Conservation (phyloP, 805 yeast species). For the Saturnispora dispora region DNA sequence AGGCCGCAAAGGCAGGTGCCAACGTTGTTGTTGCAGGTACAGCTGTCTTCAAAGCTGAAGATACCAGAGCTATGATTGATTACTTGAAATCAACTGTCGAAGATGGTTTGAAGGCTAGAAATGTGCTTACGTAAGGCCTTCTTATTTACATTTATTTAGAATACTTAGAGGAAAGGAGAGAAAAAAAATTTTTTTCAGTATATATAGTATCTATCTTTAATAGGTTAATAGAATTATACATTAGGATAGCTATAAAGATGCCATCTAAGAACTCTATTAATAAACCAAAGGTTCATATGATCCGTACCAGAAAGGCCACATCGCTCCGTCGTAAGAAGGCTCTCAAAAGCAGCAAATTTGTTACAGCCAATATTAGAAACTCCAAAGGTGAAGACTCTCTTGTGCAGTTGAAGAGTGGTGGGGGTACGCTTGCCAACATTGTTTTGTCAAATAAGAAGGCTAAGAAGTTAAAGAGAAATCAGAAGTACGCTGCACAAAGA, state of each 20-base stretch:
- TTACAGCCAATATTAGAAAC: slow-evolving; percentile 6
- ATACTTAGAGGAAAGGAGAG: background rate
- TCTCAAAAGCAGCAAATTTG: slow-evolving; percentile 1
- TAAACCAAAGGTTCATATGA: slow-evolving; percentile 59
- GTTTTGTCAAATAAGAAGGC: slow-evolving; percentile 71
- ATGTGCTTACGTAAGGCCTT: slow-evolving; percentile 1
- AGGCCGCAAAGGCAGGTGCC: slow-evolving; percentile 96
- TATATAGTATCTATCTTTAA: background rate
- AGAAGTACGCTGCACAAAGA: slow-evolving; percentile 56
- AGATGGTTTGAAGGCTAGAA: slow-evolving; percentile 29
- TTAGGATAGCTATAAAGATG: slow-evolving; percentile 32
- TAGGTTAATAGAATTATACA: background rate
- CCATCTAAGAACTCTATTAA: slow-evolving; percentile 78
- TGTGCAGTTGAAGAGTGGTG: slow-evolving; percentile 35
- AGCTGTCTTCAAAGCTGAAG: slow-evolving; percentile 76
- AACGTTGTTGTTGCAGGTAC: slow-evolving; percentile 98
- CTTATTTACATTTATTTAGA: background rate
- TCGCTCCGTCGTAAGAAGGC: slow-evolving; percentile 38
- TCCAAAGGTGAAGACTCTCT: slow-evolving; percentile 25
- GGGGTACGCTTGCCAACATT: slow-evolving; percentile 37
- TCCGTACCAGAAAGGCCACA: slow-evolving; percentile 41
- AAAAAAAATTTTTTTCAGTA: background rate
- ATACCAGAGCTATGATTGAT: slow-evolving; percentile 67
- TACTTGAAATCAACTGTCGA: slow-evolving; percentile 58
- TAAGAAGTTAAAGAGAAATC: slow-evolving; percentile 71